Base-by-base conservation (phyloP, 2,329 filamentous ascomycete species). In the Hypoxylon sp. region DNA sequence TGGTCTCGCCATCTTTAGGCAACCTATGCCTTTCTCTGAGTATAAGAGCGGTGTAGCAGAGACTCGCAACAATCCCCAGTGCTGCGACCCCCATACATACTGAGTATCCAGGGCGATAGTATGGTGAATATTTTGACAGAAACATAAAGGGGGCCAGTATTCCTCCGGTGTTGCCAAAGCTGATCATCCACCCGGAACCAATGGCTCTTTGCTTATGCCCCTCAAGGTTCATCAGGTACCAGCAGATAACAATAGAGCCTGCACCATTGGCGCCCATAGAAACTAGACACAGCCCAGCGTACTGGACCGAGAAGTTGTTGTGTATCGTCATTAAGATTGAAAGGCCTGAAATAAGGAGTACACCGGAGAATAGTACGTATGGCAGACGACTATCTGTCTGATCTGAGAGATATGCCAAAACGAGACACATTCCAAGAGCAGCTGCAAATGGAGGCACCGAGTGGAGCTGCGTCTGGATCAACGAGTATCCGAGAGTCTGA, bases 391-490 rank as follows among this genome's bases (percentile, higher is more conserved):
- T 41, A 30, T 52, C 21, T 32, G 51, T 25, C 30, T 23, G 30
- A 19, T 59, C 39, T 1, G 60, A 47, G 2, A 58, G 3, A 11
- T 63, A 54, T 2, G 43, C 16, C n/a, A 60, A 70, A 16, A 76
- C 71, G 5, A 78, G 67, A 7, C 77, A 75, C 56, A 78, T 66
- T 34, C 78, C 73, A 14, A 79, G 72, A 7, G 76, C 75, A 53
- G 78, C 74, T 21, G 78, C 77, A 25, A 79, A 79, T 2, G 78
- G 78, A 6, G 78, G 78, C 0, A 79, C 77, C 2, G 77, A 79
- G 16, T 78, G 67, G 2, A 79, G 70, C 64, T 79, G 78, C 2
- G 76, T 77, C 19, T 72, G 57, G 52, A 77, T 67, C 0, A 74
- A 74, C 23, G 70, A 64, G 64, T 78, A 79, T 19, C 78, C 77